Conservation (phyloP, 1,139 yeast species). For the Hansenula anomala region DNA sequence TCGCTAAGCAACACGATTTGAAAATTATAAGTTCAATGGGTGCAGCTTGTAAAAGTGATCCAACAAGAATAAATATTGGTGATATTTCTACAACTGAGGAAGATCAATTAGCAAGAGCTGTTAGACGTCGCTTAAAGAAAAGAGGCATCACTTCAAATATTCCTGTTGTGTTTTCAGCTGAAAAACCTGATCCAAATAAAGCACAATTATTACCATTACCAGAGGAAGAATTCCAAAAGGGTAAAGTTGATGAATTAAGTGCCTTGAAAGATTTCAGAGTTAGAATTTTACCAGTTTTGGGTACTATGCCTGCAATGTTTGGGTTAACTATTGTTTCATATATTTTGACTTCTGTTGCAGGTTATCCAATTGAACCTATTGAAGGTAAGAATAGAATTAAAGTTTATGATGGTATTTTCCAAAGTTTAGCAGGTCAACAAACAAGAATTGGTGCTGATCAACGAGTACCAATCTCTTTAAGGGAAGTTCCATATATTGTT, state of each 20-base stretch:
- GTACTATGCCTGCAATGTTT: conserved; percentile 95
- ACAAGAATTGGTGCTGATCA: conserved; percentile 71
- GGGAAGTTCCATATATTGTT: conserved; percentile 77
- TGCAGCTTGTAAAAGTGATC: conserved; percentile 89
- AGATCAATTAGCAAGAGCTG: conserved; percentile 88
- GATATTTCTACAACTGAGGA: conserved; percentile 81
- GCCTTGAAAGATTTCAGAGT: conserved; percentile 89
- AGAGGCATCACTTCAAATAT: conserved; percentile 73
- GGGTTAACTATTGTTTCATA: conserved; percentile 88
- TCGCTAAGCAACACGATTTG: conserved; percentile 54
- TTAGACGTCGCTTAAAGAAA: conserved; percentile 75
- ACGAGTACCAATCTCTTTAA: conserved; percentile 64
- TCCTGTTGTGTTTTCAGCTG: conserved; percentile 88
- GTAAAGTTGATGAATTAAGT: conserved; percentile 81
- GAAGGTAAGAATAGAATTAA: conserved; percentile 90
- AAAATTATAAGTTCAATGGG: conserved; percentile 89
- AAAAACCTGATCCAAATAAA: conserved; percentile 93
- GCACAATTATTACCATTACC: conserved; percentile 82
- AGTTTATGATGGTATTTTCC: conserved; percentile 76
- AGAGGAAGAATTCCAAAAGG: conserved; percentile 72
- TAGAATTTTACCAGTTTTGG: conserved; percentile 88
- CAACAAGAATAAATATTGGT: conserved; percentile 75
- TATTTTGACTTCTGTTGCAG: conserved; percentile 72
- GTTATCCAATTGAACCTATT: conserved; percentile 82
- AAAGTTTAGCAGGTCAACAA: conserved; percentile 84